Evolutionary conservation across 2,329 filamentous ascomycete species (phyloP), one percentile per base, ranked within the genome.

Genomic region (Talaromyces rugulosus): DNA sequence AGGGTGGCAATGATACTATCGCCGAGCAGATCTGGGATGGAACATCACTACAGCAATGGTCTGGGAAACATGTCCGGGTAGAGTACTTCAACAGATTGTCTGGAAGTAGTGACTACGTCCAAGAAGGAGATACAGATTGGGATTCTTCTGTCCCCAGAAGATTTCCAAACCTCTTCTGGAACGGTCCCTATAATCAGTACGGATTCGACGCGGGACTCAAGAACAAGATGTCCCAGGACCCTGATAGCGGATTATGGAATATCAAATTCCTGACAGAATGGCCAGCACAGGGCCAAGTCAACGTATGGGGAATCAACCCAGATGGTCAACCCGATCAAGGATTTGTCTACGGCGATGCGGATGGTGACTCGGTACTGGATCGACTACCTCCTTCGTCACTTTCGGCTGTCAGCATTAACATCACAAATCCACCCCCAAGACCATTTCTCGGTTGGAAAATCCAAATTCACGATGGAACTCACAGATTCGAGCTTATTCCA

Each of bases 261-360:
- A 84, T 83, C 66, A 79, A 85, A 64, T 85, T 88, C 63, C 83
- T 87, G 80, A 78, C 81, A 3, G 87, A 89, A 68, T 89, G 85
- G 82, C 87, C 87, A 5, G 81, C 83, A 2, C 75, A 82, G 55
- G 82, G 85, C 61, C 86, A 88, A 67, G 74, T 88, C 62, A 89
- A 88, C 66, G 79, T 87, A 5, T 89, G 87, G 87, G 87, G 87
- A 58, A 85, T 88, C 70, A 86, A 88, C 67, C 81, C 82, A 0
- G 82, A 88, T 71, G 85, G 85, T 23, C 75, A 83, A 66, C 86
- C 87, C 0, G 87, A 89, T 70, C 79, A 85, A 63, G 82, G 81
- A 7, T 81, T 78, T 60, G 81, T 87, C 2, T 83, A 81, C 64
- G 87, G 87, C 27, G 87, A 89, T 69, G 80, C 87, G 14, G 84